phyloP scores from a whole-genome alignment of 1,284 basidiomycete species.

The Ceratobasidium sp. region DNA sequence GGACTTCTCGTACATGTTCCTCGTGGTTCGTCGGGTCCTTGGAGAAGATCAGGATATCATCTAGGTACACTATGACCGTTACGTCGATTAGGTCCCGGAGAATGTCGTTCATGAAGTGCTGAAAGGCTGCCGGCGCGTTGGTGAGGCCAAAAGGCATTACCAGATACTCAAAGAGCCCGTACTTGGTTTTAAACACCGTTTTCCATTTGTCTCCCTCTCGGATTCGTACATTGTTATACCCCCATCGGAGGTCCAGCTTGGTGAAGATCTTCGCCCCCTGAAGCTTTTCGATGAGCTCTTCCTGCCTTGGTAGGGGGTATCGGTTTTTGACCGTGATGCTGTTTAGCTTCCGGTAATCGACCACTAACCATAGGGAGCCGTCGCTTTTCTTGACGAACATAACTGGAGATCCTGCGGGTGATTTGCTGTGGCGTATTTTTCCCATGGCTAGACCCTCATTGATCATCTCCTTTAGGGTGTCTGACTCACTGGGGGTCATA shows the following conservation, averaged over 20 bases:
- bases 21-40: neutral
- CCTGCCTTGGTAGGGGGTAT: conserved; percentile 50
- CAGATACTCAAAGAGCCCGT: conserved; percentile 56
- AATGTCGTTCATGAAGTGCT: conserved; percentile 50
- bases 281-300: conserved; percentile 52
- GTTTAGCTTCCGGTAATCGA: conserved; percentile 62
- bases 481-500: conserved; percentile 13
- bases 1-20: conserved; percentile 29
- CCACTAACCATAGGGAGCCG: conserved; percentile 56
- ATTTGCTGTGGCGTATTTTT: conserved; percentile 20
- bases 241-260: conserved; percentile 53
- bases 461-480: conserved; percentile 14
- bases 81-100: conserved; percentile 36
- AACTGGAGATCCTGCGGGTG: neutral
- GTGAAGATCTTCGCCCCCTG: conserved; percentile 50
- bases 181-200: conserved; percentile 56
- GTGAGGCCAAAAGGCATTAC: conserved; percentile 54
- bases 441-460: conserved; percentile 18
- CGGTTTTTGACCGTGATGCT: conserved; percentile 43
- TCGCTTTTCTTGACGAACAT: conserved; percentile 54
- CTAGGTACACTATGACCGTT: conserved; percentile 41
- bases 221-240: conserved; percentile 54
- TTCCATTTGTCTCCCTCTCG: conserved; percentile 53
- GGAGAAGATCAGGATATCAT: conserved; percentile 44
- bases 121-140: conserved; percentile 55